Base-by-base conservation (phyloP, 2,329 filamentous ascomycete genomes). In the Arachnomyces sp. region DNA sequence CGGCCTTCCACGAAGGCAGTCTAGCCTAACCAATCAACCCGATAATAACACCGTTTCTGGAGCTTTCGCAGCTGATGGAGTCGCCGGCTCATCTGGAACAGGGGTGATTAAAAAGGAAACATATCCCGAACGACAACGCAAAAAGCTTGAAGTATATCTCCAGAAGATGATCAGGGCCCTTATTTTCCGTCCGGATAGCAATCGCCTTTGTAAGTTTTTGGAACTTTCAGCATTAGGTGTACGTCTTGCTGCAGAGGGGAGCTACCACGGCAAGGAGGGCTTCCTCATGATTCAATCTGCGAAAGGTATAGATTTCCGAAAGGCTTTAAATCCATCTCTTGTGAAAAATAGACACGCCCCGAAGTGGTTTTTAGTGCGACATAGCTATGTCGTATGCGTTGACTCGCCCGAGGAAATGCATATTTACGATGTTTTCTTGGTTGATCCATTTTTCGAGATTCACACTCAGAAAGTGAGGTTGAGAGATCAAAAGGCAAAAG, bases 351-450 rank as follows among this genome's bases (percentile, higher is more conserved):
- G 88, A 9, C 89, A 95, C 63, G 84, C 80, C 45, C 86, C 88
- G 13, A 95, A 95, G 61, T 98, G 92, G 92, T 98, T 98, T 59
- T 72, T 96, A 14, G 88, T 98, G n/a, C 76, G 92, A 38, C 89
- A 96, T 63, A 96, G 88, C 67, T 98, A 98, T 56, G 82, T 98
- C 44, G 90, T 95, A 33, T 95, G 90, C 52, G 89, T 96, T n/a
- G 90, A 96, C 59, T 95, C 92, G 0, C 92, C 92, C 0, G 90
- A 96, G 60, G 94, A 94, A 53, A 94, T 96, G 84, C 90, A 95
- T 55, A 93, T 96, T 28, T 95, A 95, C 60, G 93, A 98, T 64
- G 92, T 98, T 15, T 96, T 95, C 61, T 74, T 98, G n/a, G 86
- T 96, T 17, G 92, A 98, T 57, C 75, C 84, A 1, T 82, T 85